Evolutionary conservation across 176 grass and related monocot species (phyloP), one percentile per base, ranked within the genome.

Genomic region (Oryza glaberrima): DNA sequence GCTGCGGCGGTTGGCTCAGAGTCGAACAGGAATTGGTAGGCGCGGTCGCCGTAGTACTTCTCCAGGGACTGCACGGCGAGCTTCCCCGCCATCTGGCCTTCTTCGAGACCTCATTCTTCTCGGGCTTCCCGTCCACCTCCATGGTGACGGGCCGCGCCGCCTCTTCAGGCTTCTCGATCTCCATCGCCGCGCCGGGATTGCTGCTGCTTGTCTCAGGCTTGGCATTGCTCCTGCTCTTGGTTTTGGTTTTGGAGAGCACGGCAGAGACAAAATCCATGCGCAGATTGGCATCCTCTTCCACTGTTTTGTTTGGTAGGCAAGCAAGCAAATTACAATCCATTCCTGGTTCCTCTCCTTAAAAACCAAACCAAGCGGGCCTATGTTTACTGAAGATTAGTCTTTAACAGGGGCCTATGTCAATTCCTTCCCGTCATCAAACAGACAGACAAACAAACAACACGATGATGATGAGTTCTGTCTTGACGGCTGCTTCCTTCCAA

Each of bases 21-120:
- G 46, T 94, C 89, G 68, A 91, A 82, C 41, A 94, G 89, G 73
- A 90, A 88, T 45, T 86, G 92, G 77, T 94, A 94, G 48, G 36
- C 72, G n/a, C 48, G 23, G 49, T 92, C 82, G 11, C 89, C 71
- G 19, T 71, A 75, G 72, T 94, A 91, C 36, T 60, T 86, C 88
- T 87, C 81, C 23, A 93, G 12, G 44, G 91, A 85, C 23, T 86
- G 77, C 56, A 69, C 25, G 36, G 91, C 83, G 1, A 89, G 49
- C 77, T 84, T 82, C 9, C 70, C 69, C 20, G 28, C 70, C 38
- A 73, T 85, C 77, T 69, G 8, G 40, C 72, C 85, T 84, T 79
- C 68, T 67, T 86, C 4, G 80, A 79, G n/a, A 38, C 58, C 76
- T 19, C 47, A 14, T 4, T 13, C 47, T 75, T 46, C 26, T 26